These are phyloP conservation scores for Mrakia blollopis DNA, from an alignment of 768 basidiomycete species.

Conservation along the genomic window DNA sequence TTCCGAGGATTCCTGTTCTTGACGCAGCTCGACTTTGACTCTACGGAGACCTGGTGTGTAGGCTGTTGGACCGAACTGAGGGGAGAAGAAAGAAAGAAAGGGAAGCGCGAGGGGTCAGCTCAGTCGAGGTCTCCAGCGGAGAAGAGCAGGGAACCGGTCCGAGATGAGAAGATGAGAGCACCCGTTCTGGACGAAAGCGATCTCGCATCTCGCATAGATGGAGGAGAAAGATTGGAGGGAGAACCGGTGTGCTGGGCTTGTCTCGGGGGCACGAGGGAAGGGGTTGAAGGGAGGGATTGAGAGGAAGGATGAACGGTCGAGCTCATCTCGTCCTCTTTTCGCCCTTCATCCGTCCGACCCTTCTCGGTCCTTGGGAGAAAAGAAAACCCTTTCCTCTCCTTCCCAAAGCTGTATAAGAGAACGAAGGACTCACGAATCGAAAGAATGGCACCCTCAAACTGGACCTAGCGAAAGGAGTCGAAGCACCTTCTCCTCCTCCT, in stretches of 20 bases:
- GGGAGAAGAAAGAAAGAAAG: neutral
- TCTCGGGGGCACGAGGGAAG: too few relatives aligned
- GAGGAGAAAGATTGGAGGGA: too few relatives aligned
- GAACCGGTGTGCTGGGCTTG: too few relatives aligned
- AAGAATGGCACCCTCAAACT: constrained; percentile 31
- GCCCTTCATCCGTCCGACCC: neutral
- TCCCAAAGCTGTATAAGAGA: neutral
- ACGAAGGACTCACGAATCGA: constrained; percentile 1
- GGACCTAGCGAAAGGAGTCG: neutral
- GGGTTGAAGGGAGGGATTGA: too few relatives aligned
- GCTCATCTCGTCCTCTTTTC: neutral
- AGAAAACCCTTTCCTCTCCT: neutral
- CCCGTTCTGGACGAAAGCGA: too few relatives aligned
- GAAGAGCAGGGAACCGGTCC: neutral
- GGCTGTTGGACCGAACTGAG: constrained; percentile 20
- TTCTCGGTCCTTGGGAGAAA: neutral
- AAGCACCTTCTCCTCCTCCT: neutral
- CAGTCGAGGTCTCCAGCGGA: too few relatives aligned
- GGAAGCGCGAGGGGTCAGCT: neutral
- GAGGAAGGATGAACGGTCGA: too few relatives aligned
- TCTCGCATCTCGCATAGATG: too few relatives aligned
- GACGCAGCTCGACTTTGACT: constrained; percentile 1
- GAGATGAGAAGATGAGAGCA: neutral
- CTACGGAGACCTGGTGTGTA: neutral
- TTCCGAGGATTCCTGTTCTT: neutral